A percentile compares a stretch with the other conserved stretches of the same genome.
Evolutionary conservation across 1,284 basidiomycete genomes (phyloP).

Genomic region (Testicularia cyperi): DNA sequence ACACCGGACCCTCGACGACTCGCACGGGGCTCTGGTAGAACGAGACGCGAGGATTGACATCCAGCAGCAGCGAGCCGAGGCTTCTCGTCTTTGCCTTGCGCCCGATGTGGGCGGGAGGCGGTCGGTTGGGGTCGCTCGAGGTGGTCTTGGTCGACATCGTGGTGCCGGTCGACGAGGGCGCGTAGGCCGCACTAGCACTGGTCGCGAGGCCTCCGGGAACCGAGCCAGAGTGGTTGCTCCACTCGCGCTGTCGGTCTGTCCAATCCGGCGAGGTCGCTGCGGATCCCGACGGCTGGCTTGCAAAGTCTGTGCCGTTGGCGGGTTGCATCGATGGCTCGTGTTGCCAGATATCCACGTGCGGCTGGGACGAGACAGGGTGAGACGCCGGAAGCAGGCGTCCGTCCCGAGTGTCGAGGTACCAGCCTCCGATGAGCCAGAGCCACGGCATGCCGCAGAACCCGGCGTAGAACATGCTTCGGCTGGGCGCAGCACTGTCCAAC

Average conservation of each 20-base stretch:
- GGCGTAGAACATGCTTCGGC: conserved; percentile 47
- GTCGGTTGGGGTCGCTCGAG: conserved; percentile 17
- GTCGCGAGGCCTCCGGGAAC: too few species aligned
- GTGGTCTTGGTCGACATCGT: conserved; percentile 16
- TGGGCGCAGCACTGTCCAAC: conserved; percentile 24
- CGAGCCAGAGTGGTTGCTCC: conserved; percentile 8
- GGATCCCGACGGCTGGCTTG: too few species aligned
- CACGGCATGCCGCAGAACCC: conserved; percentile 54
- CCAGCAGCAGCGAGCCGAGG: conserved; percentile 27
- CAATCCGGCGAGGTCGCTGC: too few species aligned
- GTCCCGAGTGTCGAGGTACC: conserved; percentile 32
- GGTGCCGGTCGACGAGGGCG: conserved; percentile 16
- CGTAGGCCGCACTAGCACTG: too few species aligned
- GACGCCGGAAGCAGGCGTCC: conserved; percentile 13
- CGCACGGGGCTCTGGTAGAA: conserved; percentile 43
- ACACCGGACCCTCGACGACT: conserved; percentile 11
- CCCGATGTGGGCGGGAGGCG: conserved; percentile 9
- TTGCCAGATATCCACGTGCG: conserved; percentile 35
- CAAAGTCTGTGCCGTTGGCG: too few species aligned
- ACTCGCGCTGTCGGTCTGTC: too few species aligned
- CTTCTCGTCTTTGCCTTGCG: conserved; percentile 25
- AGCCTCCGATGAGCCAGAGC: conserved; percentile 54
- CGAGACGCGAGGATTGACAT: conserved; percentile 28
- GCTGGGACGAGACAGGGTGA: too few species aligned
- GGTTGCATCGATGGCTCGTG: conserved; percentile 43